phyloP scores from a whole-genome alignment of 495 filamentous ascomycete genomes.

The Trypethelium eluteriae region DNA sequence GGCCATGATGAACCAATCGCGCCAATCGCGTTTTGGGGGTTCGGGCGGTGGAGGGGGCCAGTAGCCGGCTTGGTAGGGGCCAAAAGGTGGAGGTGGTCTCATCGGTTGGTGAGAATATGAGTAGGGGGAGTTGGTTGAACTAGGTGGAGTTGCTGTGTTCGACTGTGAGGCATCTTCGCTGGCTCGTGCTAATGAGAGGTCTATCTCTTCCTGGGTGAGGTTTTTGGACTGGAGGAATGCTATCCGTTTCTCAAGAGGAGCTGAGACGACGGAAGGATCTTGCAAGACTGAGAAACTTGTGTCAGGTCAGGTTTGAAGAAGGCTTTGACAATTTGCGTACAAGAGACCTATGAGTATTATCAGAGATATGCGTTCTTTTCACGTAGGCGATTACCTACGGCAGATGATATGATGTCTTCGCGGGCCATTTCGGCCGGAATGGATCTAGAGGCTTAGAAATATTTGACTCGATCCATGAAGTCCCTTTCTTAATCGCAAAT shows the following conservation, averaged over 20 bases:
- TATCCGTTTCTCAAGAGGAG: conserved; percentile 84
- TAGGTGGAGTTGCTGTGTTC: conserved; percentile 33
- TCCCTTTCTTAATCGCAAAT: background rate
- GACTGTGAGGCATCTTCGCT: conserved; percentile 47
- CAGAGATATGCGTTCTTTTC: conserved; percentile 15
- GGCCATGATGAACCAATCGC: conserved; percentile 97
- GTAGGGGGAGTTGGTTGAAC: conserved; percentile 34
- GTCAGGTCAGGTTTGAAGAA: conserved; percentile 13
- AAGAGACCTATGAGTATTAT: conserved; percentile 48
- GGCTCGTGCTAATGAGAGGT: conserved; percentile 67
- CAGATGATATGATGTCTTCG: conserved; percentile 38
- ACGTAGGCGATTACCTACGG: conserved; percentile 27
- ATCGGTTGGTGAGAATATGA: conserved; percentile 43
- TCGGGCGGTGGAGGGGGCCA: conserved; percentile 63
- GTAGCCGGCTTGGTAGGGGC: conserved; percentile 55
- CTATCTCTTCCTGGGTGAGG: conserved; percentile 90
- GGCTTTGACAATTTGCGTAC: conserved; percentile 23
- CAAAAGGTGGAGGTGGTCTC: conserved; percentile 56
- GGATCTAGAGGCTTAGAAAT: background rate
- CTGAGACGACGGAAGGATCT: conserved; percentile 82
- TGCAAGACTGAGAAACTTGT: conserved; percentile 60
- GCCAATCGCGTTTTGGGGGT: conserved; percentile 77
- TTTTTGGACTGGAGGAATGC: conserved; percentile 96
- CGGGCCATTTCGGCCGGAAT: conserved; percentile 32
- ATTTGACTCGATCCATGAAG: background rate